A percentile compares a stretch with the other conserved stretches of the same genome.
These are phyloP conservation scores for Tremella fuciformis DNA, from an alignment of 768 basidiomycete species.

Conservation along the genomic window DNA sequence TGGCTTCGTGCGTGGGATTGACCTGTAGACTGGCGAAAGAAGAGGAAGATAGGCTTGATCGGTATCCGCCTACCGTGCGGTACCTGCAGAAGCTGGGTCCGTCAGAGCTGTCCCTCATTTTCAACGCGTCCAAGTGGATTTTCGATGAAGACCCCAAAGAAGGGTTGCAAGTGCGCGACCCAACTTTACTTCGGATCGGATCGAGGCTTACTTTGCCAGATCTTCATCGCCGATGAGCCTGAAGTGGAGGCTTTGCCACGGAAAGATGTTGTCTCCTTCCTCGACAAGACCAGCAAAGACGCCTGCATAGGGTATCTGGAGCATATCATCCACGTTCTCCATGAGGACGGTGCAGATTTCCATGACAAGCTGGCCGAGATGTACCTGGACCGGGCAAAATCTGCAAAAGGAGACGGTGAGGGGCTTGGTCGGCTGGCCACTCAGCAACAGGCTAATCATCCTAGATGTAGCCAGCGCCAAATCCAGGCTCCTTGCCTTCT, in stretches of 20 bases:
- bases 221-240: conserved; percentile 79
- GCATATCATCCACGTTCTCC: conserved; percentile 71
- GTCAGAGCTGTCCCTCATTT: conserved; percentile 74
- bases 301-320: conserved; percentile 79
- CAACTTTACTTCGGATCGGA: not conserved
- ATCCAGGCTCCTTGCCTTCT: conserved; percentile 64
- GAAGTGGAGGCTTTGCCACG: conserved; percentile 81
- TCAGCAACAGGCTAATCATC: too few relatives aligned
- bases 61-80: conserved; percentile 74
- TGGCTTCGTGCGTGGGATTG: not conserved
- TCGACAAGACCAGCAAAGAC: conserved; percentile 61
- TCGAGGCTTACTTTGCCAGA: conserved; percentile 56
- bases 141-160: conserved; percentile 69
- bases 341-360: conserved; percentile 65
- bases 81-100: conserved; percentile 90
- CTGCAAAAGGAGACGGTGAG: not conserved
- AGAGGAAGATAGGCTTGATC: conserved; percentile 72
- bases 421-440: too few relatives aligned
- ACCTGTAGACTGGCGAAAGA: conserved; percentile 67
- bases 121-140: conserved; percentile 78
- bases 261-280: conserved; percentile 68
- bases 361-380: conserved; percentile 88
- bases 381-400: conserved; percentile 66
- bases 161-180: conserved; percentile 66
- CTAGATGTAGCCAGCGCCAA: not conserved